phyloP scores from a whole-genome alignment of 1,139 yeast species.

The Taiozyma sp. region DNA sequence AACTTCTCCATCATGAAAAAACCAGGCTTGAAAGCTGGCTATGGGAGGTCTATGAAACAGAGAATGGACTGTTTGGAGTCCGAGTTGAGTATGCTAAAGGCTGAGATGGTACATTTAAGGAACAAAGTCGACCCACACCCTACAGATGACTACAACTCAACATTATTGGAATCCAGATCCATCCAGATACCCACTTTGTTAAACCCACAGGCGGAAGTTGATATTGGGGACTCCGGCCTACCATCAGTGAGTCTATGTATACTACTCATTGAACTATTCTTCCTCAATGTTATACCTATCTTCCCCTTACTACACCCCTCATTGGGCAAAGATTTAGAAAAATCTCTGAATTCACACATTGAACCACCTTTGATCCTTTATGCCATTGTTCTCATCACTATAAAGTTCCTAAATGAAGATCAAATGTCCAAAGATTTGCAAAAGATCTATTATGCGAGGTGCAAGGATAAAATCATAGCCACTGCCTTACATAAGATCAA shows the following conservation, averaged over 20 bases:
- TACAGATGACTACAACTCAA: background rate
- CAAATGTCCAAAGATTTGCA: conserved; percentile 12
- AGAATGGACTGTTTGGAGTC: conserved; percentile 15
- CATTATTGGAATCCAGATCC: background rate
- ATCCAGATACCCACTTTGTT: conserved; percentile 14
- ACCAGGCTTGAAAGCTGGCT: conserved; percentile 21
- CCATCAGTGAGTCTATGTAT: conserved; percentile 14
- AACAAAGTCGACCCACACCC: background rate
- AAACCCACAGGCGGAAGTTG: conserved; percentile 8
- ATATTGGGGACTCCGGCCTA: conserved; percentile 1
- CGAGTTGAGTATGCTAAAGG: conserved; percentile 8
- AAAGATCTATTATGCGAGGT: conserved; percentile 6
- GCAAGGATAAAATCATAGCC: conserved; percentile 18
- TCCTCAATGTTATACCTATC: conserved; percentile 13
- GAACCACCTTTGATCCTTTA: conserved; percentile 16
- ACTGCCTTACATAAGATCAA: conserved; percentile 16
- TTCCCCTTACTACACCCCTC: conserved; percentile 19
- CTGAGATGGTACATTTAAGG: conserved; percentile 6
- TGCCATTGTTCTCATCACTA: conserved; percentile 15
- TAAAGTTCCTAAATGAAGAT: conserved; percentile 15
- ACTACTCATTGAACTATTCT: conserved; percentile 15
- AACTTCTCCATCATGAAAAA: conserved; percentile 17
- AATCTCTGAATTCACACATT: background rate
- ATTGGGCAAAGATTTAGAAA: conserved; percentile 8
- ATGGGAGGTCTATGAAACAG: conserved; percentile 18